Percentiles rank a stretch among this genome's conserved stretches.
Evolutionary conservation across 1,284 basidiomycete species (phyloP).

Genomic region (Boletellus dicymbophilus): DNA sequence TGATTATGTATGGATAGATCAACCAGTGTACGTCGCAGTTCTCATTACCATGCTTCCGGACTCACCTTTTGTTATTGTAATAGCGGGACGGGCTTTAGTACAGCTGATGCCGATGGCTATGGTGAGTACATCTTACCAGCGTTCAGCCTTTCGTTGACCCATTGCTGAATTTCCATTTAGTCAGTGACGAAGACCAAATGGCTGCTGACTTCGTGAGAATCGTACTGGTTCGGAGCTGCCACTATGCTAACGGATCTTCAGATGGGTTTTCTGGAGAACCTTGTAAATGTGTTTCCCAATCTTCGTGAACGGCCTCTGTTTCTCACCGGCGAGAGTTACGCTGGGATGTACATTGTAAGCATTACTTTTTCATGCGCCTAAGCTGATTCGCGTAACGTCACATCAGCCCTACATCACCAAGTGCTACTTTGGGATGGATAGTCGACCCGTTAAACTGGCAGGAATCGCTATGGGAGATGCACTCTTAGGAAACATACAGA

Average conservation of each 20-base stretch:
- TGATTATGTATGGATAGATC: constrained; percentile 74
- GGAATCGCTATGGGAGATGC: constrained; percentile 75
- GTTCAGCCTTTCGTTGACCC: too few species aligned
- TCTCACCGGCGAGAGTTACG: constrained; percentile 68
- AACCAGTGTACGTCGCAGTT: constrained; percentile 56
- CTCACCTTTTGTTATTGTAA: neutral
- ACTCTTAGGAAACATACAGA: constrained; percentile 47
- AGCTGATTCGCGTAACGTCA: constrained; percentile 2
- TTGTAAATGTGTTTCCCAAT: constrained; percentile 68
- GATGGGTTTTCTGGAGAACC: constrained; percentile 68
- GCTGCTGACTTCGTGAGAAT: constrained; percentile 71
- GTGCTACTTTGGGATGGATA: constrained; percentile 58
- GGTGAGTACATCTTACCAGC: too few species aligned
- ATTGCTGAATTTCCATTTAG: constrained; percentile 34
- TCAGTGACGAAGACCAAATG: constrained; percentile 66
- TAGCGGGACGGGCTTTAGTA: constrained; percentile 66
- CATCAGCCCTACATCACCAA: constrained; percentile 72
- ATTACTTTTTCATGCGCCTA: neutral
- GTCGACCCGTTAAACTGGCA: constrained; percentile 68
- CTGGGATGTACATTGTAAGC: constrained; percentile 64
- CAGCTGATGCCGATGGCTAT: constrained; percentile 60
- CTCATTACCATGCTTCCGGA: too few species aligned
- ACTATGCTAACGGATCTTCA: constrained; percentile 24
- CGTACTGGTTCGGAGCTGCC: constrained; percentile 26
- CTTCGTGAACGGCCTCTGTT: constrained; percentile 60